Evolutionary conservation across 1,284 basidiomycete genomes (phyloP), one percentile per base, ranked within the genome.

Genomic region (Athelia sp.): DNA sequence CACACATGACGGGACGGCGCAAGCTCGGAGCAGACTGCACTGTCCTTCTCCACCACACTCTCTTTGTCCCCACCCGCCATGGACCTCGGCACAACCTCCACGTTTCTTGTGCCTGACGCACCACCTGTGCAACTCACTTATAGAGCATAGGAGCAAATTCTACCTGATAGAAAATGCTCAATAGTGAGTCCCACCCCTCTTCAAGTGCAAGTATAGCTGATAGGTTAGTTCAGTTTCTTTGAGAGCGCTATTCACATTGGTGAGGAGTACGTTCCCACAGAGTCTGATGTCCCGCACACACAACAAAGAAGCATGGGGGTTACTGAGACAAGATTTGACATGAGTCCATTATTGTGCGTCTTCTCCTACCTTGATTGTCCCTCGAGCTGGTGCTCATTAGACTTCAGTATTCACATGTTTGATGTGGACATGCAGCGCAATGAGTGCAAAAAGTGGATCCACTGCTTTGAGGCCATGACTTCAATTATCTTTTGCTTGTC

Each of bases 401-500:
- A 49, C 3, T 22, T 0, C 71, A 79, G 94, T 81, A 84, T 98
- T 87, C 83, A 87, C 65, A 93, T 96, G 87, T 93, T 96, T 60
- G 93, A 96, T 64, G 91, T 97, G 8, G 91, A 93, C 29, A 93
- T 93, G 0, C 94, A 97, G 65, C 82, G 93, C 15, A 93, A 90
- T 2, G 93, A 98, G 65, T 78, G 94, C 21, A 95, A 94, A 65
- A 98, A 98, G 65, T 95, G 93, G 92, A 93, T 93, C 24, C 90
- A 93, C 61, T 93, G 89, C 58, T 98, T 98, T 58, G 94, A 98
- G 65, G 90, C 87, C 52, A 93, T 98, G 14, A 97, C 94, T 0
- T 90, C 87, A 24, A 97, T 98, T 66, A 93, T 98, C 54, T 98
- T 98, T 67, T 93, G 95, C 63, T 93, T 93, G 0, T 93, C 94